These are phyloP conservation scores for Hypoxylon sp. DNA, from an alignment of 2,329 filamentous ascomycete genomes.

Conservation along the genomic window DNA sequence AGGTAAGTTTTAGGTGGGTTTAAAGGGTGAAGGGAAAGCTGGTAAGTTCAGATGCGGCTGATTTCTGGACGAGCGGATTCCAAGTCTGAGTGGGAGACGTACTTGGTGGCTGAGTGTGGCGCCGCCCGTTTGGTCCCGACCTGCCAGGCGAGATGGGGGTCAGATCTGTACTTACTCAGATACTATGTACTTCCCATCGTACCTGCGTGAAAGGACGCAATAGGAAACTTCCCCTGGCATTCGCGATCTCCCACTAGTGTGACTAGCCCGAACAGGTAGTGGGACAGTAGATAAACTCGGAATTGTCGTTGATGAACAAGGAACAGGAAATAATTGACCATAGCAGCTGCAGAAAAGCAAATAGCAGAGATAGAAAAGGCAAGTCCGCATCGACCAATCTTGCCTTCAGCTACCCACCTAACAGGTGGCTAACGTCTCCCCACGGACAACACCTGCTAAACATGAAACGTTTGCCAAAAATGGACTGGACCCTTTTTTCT, in stretches of 20 bases:
- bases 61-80: conserved; percentile 13
- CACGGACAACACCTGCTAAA: conserved; percentile 1
- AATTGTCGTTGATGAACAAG: too few species aligned
- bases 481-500: neutral
- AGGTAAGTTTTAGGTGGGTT: conserved; percentile 6
- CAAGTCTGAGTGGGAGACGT: neutral
- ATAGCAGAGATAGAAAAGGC: too few species aligned
- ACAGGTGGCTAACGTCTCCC: too few species aligned
- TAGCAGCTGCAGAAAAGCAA: too few species aligned
- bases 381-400: too few species aligned
- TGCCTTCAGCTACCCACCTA: too few species aligned
- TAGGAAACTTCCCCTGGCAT: neutral
- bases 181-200: too few species aligned
- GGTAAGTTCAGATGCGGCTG: conserved; percentile 27
- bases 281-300: too few species aligned
- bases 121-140: too few species aligned
- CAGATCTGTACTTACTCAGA: too few species aligned
- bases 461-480: conserved; percentile 5
- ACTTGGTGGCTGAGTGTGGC: conserved; percentile 22
- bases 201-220: conserved; percentile 5
- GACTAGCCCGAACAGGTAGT: neutral
- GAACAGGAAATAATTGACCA: too few species aligned
- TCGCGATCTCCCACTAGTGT: conserved; percentile 4
- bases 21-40: neutral
- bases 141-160: too few species aligned